These are phyloP conservation scores for Penicillium dipodomyicola DNA, from an alignment of 495 filamentous ascomycete species.

Conservation along the genomic window DNA sequence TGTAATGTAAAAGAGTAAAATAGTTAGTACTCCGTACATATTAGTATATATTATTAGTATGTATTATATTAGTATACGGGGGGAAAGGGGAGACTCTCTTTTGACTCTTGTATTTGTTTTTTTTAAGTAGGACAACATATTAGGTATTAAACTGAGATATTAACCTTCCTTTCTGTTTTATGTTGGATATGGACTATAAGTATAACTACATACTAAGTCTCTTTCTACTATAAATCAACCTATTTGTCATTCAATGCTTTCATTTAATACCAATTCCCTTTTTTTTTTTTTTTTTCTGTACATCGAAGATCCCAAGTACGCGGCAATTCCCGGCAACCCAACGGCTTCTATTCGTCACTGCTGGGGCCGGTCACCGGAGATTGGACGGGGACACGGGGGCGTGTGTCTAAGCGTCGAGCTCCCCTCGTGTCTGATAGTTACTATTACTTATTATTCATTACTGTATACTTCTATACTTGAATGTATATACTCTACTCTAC, in stretches of 20 bases:
- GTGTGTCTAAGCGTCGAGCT: slow-evolving; percentile 24
- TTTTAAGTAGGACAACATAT: neutral
- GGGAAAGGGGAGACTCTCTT: neutral
- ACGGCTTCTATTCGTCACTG: slow-evolving; percentile 12
- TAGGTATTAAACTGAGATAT: neutral
- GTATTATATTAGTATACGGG: neutral
- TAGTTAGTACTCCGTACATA: too few relatives aligned
- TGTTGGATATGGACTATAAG: too few relatives aligned
- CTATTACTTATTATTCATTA: slow-evolving; percentile 1
- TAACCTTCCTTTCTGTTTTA: neutral
- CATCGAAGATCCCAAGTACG: slow-evolving; percentile 5
- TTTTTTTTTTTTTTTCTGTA: slow-evolving; percentile 1
- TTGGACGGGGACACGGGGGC: slow-evolving; percentile 20
- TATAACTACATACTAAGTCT: neutral
- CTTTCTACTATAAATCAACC: neutral
- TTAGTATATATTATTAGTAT: neutral
- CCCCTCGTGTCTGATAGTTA: slow-evolving; percentile 2
- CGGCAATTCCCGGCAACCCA: slow-evolving; percentile 28
- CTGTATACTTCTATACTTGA: neutral
- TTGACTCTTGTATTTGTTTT: neutral
- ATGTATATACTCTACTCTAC: neutral
- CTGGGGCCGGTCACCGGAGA: slow-evolving; percentile 24
- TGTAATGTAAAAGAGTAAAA: neutral
- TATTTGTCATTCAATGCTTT: neutral
- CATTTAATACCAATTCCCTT: neutral